Conservation (phyloP, 305 asterid genomes). For the Petunia hybrid region DNA sequence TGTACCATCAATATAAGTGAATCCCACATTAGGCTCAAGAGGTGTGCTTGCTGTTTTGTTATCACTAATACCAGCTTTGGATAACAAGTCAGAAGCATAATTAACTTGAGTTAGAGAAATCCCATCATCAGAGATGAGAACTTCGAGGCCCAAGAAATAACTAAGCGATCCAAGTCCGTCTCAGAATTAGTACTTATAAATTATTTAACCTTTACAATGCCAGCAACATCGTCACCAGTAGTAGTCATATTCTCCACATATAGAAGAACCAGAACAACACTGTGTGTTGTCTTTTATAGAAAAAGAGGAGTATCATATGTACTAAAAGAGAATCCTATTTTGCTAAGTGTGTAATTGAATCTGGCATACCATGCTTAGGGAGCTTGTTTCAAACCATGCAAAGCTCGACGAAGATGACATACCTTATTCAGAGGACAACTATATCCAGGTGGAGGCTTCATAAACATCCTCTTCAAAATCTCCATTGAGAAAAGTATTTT, state of each 20-base stretch:
- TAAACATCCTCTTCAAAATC: neutral
- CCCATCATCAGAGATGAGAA: neutral
- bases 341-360: neutral
- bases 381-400: constrained; percentile 8
- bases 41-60: neutral
- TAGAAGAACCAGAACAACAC: neutral
- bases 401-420: neutral
- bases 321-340: neutral
- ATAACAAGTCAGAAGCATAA: constrained; percentile 12
- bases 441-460: neutral
- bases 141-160: constrained; percentile 20
- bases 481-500: too few relatives aligned
- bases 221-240: neutral
- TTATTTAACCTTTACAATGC: neutral
- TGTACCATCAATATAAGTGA: neutral
- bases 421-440: neutral
- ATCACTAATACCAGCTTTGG: neutral
- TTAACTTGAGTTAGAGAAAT: constrained; percentile 28
- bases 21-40: neutral
- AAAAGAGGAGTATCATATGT: neutral
- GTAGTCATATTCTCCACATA: constrained; percentile 15
- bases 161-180: neutral
- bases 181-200: neutral
- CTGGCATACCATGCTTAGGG: neutral
- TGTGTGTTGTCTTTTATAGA: too few relatives aligned